Evolutionary conservation across 2,329 filamentous ascomycete genomes (phyloP).

Genomic region (Bretziella fagacearum): DNA sequence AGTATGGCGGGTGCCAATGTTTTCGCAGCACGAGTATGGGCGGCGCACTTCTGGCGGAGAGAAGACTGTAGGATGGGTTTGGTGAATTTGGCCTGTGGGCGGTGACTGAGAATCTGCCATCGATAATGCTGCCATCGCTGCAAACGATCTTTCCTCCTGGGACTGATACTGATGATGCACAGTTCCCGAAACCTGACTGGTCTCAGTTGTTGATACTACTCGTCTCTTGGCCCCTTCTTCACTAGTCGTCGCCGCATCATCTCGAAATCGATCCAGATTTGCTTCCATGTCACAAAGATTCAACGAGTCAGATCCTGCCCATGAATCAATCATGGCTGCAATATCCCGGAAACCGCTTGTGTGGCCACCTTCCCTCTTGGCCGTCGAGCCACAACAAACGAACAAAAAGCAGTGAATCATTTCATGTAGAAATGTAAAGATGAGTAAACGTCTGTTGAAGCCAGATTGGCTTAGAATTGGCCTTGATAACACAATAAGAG

Average conservation of each 20-base stretch:
- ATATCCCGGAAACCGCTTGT: conserved; percentile 43
- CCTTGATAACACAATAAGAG: conserved; percentile 42
- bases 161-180: neutral
- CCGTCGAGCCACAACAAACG: conserved; percentile 41
- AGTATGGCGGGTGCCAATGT: neutral
- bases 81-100: neutral
- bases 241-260: neutral
- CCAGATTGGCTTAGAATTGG: conserved; percentile 38
- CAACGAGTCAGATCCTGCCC: conserved; percentile 39
- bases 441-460: conserved; percentile 43
- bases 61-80: neutral
- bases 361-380: conserved; percentile 39
- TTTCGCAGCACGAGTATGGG: too few species aligned
- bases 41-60: too few species aligned
- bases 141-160: neutral
- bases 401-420: conserved; percentile 52
- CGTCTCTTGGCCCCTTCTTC: neutral
- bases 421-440: conserved; percentile 49
- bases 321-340: conserved; percentile 41
- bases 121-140: too few species aligned
- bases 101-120: neutral
- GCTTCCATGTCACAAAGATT: conserved; percentile 44
- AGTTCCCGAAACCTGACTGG: neutral
- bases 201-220: neutral
- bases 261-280: conserved; percentile 25